Percentiles rank a stretch among this genome's conserved stretches.
Conservation (phyloP, 805 yeast genomes). For the Sungouiella blattae region DNA sequence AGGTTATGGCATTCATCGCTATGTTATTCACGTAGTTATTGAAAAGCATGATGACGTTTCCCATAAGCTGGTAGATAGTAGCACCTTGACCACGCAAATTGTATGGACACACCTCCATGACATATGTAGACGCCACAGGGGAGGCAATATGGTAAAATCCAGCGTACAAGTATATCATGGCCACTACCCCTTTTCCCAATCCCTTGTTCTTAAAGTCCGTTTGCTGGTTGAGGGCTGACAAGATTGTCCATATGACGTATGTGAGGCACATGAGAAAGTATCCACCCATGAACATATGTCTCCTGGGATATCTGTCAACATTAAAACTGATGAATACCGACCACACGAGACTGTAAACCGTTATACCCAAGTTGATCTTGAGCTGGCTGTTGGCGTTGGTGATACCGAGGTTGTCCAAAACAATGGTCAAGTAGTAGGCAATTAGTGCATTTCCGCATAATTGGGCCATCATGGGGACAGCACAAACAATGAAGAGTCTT, state of each 20-base stretch:
- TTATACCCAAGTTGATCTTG: conserved; percentile 18
- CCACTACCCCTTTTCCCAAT: conserved; percentile 20
- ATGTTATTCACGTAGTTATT: conserved; percentile 7
- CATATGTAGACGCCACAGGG: conserved; percentile 4
- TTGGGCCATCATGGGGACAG: conserved; percentile 3
- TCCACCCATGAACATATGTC: background rate
- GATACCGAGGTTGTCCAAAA: conserved; percentile 3
- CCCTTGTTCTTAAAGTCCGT: conserved; percentile 13
- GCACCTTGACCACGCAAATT: conserved; percentile 3
- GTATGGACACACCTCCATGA: conserved; percentile 4
- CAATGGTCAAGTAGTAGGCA: conserved; percentile 4
- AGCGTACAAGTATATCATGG: conserved; percentile 22
- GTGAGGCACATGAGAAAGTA: background rate
- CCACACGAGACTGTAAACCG: conserved; percentile 31
- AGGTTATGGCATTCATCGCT: conserved; percentile 21
- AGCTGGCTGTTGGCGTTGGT: conserved; percentile 19
- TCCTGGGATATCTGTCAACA: background rate
- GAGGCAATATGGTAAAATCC: conserved; percentile 18
- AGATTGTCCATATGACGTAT: conserved; percentile 24
- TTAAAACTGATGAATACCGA: no score
- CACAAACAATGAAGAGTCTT: background rate
- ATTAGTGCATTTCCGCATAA: conserved; percentile 5
- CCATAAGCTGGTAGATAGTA: conserved; percentile 23
- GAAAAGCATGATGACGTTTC: conserved; percentile 30
- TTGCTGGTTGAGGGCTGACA: conserved; percentile 20